Evolutionary conservation across 768 basidiomycete species (phyloP).

Genomic region (Asterophora lycoperdoides): DNA sequence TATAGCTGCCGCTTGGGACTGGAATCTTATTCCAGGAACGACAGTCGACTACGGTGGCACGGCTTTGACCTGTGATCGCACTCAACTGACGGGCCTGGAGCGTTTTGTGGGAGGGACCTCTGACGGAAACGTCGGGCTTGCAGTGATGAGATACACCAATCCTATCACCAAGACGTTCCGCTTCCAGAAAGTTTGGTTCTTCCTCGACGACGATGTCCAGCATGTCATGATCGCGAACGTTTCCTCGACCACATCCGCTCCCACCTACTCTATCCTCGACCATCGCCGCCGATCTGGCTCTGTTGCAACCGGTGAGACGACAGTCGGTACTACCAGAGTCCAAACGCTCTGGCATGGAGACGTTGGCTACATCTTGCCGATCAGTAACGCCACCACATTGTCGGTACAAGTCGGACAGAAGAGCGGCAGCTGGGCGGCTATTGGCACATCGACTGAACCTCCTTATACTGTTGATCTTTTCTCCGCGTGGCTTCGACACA

Average conservation of each 20-base stretch:
- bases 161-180: slow-evolving; percentile 48
- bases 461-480: slow-evolving; percentile 58
- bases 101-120: slow-evolving; percentile 65
- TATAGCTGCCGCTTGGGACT: slow-evolving; percentile 70
- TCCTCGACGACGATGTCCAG: slow-evolving; percentile 59
- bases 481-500: slow-evolving; percentile 55
- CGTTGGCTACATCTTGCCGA: slow-evolving; percentile 56
- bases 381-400: slow-evolving; percentile 28
- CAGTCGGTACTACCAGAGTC: slow-evolving; percentile 12
- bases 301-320: slow-evolving; percentile 39
- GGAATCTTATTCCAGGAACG: slow-evolving; percentile 72
- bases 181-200: slow-evolving; percentile 75
- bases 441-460: slow-evolving; percentile 61
- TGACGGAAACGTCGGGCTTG: slow-evolving; percentile 50
- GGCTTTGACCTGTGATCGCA: slow-evolving; percentile 41
- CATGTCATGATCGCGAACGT: slow-evolving; percentile 57
- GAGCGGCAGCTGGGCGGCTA: slow-evolving; percentile 56
- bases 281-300: slow-evolving; percentile 46
- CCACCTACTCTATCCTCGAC: slow-evolving; percentile 64
- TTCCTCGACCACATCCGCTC: slow-evolving; percentile 37
- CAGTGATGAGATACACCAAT: slow-evolving; percentile 65
- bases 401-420: slow-evolving; percentile 40
- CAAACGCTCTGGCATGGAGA: slow-evolving; percentile 58
- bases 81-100: slow-evolving; percentile 42
- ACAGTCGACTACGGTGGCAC: slow-evolving; percentile 63